phyloP scores from a whole-genome alignment of 2,329 filamentous ascomycete genomes.

The Ascochyta viciae-villosae region DNA sequence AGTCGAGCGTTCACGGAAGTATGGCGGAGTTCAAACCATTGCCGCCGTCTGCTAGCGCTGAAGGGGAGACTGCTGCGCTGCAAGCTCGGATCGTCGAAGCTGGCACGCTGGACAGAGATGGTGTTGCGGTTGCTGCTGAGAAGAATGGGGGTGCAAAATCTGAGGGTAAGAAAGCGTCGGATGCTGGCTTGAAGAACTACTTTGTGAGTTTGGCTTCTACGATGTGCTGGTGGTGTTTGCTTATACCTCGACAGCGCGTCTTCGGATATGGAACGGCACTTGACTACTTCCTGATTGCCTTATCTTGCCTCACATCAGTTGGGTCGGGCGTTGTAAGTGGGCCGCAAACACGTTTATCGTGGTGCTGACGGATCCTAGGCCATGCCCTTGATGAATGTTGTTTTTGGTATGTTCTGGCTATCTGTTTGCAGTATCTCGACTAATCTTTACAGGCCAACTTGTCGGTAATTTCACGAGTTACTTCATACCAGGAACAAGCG shows the following conservation, averaged over 20 bases:
- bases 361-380: slow-evolving; percentile 13
- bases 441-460: slow-evolving; percentile 36
- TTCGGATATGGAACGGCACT: slow-evolving; percentile 43
- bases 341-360: too few relatives aligned
- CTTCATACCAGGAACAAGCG: slow-evolving; percentile 53
- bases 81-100: slow-evolving; percentile 20
- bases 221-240: background rate
- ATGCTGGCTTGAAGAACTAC: slow-evolving; percentile 40
- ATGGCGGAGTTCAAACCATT: slow-evolving; percentile 4
- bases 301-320: slow-evolving; percentile 41
- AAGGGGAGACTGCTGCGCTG: slow-evolving; percentile 21
- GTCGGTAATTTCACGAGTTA: slow-evolving; percentile 66
- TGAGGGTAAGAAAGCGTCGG: slow-evolving; percentile 26
- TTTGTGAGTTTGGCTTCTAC: slow-evolving; percentile 31
- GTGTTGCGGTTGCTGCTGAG: slow-evolving; percentile 4
- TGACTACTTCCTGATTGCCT: slow-evolving; percentile 38
- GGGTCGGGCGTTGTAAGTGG: slow-evolving; percentile 39
- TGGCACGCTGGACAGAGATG: slow-evolving; percentile 13
- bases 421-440: slow-evolving; percentile 16
- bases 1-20: background rate
- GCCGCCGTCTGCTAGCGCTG: slow-evolving; percentile 1
- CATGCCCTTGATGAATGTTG: slow-evolving; percentile 65
- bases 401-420: slow-evolving; percentile 62
- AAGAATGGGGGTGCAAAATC: background rate
- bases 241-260: slow-evolving; percentile 36